Conservation (phyloP, 2,329 filamentous ascomycete genomes). For the Trichoderma afroharzianum region DNA sequence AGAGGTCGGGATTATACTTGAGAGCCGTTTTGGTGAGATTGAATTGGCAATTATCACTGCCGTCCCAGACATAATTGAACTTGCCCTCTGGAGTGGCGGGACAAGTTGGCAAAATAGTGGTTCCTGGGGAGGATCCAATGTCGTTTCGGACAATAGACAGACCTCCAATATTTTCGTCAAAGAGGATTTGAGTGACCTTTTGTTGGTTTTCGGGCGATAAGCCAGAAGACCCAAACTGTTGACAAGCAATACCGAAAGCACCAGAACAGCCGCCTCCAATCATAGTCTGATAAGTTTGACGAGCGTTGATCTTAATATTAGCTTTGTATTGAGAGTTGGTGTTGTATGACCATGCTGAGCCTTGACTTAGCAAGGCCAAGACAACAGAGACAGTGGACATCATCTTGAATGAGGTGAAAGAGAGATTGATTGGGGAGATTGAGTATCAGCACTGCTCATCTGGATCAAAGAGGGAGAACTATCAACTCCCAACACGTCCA, state of each 20-base stretch:
- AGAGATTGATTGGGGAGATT: background rate
- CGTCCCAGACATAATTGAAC: conserved; percentile 12
- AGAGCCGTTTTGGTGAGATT: conserved; percentile 10
- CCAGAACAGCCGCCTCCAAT: conserved; percentile 9
- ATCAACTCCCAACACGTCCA: background rate
- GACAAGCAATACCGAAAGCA: conserved; percentile 5
- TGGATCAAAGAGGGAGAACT: background rate
- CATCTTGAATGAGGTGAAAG: background rate
- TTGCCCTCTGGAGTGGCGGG: background rate
- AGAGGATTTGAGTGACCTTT: conserved; percentile 4
- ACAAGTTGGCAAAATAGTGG: conserved; percentile 8
- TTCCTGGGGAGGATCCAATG: conserved; percentile 2
- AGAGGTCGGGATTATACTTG: background rate
- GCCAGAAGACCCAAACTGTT: conserved; percentile 2
- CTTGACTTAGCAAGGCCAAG: background rate
- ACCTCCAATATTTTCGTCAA: conserved; percentile 10
- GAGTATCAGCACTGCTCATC: background rate
- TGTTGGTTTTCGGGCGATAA: conserved; percentile 2
- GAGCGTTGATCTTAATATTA: conserved; percentile 1
- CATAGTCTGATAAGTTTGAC: conserved; percentile 5
- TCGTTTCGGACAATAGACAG: conserved; percentile 9
- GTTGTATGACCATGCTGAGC: background rate
- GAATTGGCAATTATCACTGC: conserved; percentile 6
- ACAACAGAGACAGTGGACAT: background rate
- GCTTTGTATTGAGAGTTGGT: background rate